Evolutionary conservation across 78 protist species (phyloP).

Genomic region (Protostelium mycophagum): DNA sequence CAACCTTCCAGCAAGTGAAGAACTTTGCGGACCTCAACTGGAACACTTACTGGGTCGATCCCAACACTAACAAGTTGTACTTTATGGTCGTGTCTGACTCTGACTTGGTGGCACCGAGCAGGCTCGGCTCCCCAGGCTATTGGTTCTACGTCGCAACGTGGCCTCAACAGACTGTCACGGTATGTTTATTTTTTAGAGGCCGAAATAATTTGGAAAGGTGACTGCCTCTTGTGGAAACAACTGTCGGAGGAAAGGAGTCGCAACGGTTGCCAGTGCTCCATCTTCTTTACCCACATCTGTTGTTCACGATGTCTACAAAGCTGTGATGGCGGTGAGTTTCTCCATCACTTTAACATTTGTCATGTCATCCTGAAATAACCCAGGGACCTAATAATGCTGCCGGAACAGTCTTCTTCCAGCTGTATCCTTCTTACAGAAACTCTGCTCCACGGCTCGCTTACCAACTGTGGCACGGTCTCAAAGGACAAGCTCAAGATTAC

Average conservation of each 20-base stretch:
- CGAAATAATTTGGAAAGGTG: too few species aligned
- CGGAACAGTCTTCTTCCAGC: background rate
- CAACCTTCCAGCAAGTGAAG: too few species aligned
- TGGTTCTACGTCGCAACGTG: too few species aligned
- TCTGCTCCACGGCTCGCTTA: background rate
- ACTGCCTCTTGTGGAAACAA: background rate
- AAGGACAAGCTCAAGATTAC: background rate
- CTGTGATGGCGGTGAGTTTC: background rate
- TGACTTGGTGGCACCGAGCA: too few species aligned
- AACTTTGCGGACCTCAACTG: too few species aligned
- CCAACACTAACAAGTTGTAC: too few species aligned
- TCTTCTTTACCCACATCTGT: background rate
- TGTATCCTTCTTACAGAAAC: background rate
- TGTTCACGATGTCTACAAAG: background rate
- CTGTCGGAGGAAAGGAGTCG: background rate
- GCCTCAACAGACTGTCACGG: too few species aligned
- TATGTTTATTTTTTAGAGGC: too few species aligned
- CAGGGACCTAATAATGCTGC: background rate
- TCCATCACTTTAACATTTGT: background rate
- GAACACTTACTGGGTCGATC: too few species aligned
- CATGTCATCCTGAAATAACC: background rate
- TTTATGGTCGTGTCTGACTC: too few species aligned
- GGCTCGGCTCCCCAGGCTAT: too few species aligned
- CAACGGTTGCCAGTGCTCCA: background rate
- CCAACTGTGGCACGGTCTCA: background rate